Evolutionary conservation across 2,329 filamentous ascomycete genomes (phyloP).

Genomic region (Alternaria gansuensis): DNA sequence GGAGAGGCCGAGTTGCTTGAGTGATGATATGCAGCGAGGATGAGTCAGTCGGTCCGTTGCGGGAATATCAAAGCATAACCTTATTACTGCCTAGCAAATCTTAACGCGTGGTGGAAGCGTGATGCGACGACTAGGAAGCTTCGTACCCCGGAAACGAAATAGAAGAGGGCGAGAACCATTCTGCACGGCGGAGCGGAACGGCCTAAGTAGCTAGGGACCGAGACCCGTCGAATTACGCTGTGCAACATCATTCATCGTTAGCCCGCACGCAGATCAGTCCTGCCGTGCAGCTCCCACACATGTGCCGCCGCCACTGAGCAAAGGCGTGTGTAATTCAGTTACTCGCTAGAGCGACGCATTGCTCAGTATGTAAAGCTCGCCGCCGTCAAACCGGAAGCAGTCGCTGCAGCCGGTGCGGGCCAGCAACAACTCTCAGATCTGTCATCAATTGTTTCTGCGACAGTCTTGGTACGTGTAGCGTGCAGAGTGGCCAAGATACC

Average conservation of each 20-base stretch:
- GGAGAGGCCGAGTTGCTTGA: conserved; percentile 5
- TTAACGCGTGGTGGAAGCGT: conserved; percentile 3
- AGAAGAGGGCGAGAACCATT: background rate
- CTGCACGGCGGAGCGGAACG: background rate
- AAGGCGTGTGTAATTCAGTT: background rate
- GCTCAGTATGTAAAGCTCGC: background rate
- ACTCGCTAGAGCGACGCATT: background rate
- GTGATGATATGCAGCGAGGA: background rate
- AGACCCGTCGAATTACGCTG: conserved; percentile 5
- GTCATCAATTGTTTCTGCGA: background rate
- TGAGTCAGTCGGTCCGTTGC: background rate
- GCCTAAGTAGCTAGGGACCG: background rate
- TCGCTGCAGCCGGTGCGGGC: conserved; percentile 1
- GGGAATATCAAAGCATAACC: conserved; percentile 1
- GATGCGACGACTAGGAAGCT: conserved; percentile 4
- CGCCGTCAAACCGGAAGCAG: background rate
- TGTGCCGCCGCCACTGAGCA: conserved; percentile 3
- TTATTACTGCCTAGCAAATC: background rate
- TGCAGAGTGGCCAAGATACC: background rate
- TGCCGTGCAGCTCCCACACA: background rate
- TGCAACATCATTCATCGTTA: background rate
- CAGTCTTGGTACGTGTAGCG: conserved; percentile 4
- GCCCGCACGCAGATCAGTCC: conserved; percentile 1
- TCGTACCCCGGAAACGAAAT: background rate
- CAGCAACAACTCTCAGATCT: background rate